phyloP scores from a whole-genome alignment of 306 rosid genomes.

The Cotoneaster glaucophyllus region DNA sequence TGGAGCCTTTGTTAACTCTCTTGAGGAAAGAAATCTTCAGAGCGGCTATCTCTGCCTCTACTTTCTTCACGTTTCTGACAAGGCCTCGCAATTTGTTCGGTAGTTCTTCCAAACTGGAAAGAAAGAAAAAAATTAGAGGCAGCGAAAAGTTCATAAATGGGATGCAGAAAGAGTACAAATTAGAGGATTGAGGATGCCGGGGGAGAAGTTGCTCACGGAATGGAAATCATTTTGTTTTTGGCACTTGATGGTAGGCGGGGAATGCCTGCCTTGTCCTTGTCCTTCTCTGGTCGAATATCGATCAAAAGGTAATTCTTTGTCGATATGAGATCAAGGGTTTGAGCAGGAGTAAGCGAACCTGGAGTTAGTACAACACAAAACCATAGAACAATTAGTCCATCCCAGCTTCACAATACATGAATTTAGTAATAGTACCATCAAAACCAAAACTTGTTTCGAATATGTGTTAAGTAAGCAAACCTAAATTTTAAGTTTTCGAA shows the following conservation, averaged over 20 bases:
- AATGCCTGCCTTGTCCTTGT: conserved; percentile 77
- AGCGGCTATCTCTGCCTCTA: conserved; percentile 88
- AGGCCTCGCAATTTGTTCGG: conserved; percentile 70
- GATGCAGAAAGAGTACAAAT: neutral
- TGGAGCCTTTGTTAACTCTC: conserved; percentile 70
- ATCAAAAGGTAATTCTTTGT: conserved; percentile 54
- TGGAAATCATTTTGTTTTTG: conserved; percentile 58
- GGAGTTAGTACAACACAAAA: conserved; percentile 12
- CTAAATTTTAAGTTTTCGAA: neutral
- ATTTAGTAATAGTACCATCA: neutral
- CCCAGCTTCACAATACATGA: neutral
- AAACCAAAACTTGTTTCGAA: neutral
- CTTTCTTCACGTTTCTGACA: conserved; percentile 70
- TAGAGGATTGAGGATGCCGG: neutral
- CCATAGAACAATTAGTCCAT: conserved; percentile 6
- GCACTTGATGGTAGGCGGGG: conserved; percentile 91
- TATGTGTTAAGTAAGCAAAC: too few relatives aligned
- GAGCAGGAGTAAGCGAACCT: conserved; percentile 89
- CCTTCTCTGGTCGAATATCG: conserved; percentile 83
- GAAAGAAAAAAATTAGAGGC: neutral
- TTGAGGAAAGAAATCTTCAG: conserved; percentile 77
- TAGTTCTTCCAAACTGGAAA: conserved; percentile 76
- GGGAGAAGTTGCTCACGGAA: conserved; percentile 65
- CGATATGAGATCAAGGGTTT: conserved; percentile 72
- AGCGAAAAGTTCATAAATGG: neutral